Conservation (phyloP, 495 filamentous ascomycete genomes). For the Penicillium psychrofluorescens region DNA sequence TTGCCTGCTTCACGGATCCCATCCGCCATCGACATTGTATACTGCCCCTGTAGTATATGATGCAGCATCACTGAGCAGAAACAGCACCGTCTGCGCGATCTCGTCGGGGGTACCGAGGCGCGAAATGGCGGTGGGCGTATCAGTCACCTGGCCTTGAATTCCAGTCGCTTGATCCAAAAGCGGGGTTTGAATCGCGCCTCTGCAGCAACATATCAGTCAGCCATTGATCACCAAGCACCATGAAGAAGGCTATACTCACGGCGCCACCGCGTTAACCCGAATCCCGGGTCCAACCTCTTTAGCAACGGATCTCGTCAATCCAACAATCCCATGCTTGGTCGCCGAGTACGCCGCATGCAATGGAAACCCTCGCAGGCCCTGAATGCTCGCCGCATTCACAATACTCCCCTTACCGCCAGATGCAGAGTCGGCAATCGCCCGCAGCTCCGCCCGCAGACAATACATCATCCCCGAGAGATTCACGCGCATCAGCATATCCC, state of each 20-base stretch:
- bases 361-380: constrained; percentile 43
- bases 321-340: constrained; percentile 54
- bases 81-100: constrained; percentile 46
- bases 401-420: constrained; percentile 40
- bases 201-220: constrained; percentile 6
- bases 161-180: constrained; percentile 27
- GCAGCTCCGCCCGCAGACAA: constrained; percentile 48
- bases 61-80: constrained; percentile 48
- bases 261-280: constrained; percentile 53
- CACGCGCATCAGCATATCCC: constrained; percentile 45
- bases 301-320: constrained; percentile 50
- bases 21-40: constrained; percentile 35
- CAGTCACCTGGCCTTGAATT: constrained; percentile 25
- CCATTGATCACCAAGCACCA: constrained; percentile 1
- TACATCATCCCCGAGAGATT: constrained; percentile 53
- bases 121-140: constrained; percentile 33
- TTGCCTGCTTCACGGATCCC: constrained; percentile 16
- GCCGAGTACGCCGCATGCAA: constrained; percentile 46
- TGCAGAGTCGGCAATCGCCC: constrained; percentile 25
- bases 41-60: constrained; percentile 47
- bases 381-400: constrained; percentile 52
- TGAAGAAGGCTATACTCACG: constrained; percentile 23
- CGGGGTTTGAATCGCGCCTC: constrained; percentile 50
- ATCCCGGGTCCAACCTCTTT: constrained; percentile 50
- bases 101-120: constrained; percentile 40